Base-by-base conservation (phyloP, 2,329 filamentous ascomycete species). In the Pyrenophora teres region DNA sequence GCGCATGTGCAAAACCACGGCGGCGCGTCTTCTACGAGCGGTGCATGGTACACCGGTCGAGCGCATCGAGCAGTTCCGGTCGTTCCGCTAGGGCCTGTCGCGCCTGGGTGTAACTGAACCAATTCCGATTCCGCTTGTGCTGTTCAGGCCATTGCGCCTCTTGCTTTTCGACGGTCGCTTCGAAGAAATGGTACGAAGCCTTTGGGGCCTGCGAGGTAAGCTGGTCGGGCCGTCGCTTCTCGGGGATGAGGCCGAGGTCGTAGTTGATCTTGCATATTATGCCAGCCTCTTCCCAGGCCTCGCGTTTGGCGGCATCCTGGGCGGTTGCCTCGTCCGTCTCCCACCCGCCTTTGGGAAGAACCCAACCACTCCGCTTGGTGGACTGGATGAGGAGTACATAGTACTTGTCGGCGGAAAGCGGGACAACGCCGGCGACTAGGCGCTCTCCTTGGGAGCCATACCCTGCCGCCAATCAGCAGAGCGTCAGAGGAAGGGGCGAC, bases 271-370 rank as follows among this genome's bases (percentile, higher is more conserved):
- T 87, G 75, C 93, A 89, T 66, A 89, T 81, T 68, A 97, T 95
- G 67, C 94, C 94, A 36, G 92, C 94, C 78, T 97, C 94, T 78
- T 97, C 94, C 94, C 94, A 97, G 55, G 94, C 94, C 76, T 99
- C 94, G 63, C 94, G 81, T 80, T 80, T 88, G 42, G 85, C 85
- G 49, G 94, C 94, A 50, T 94, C 90, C 72, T 93, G 84, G 56
- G 88, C 85, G 58, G 90, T 94, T 56, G 87, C 84, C 77, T 99
- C 94, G 75, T 99, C 94, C 30, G 86, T 88, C 76, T 99, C 94
- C 92, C 94, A 99, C 54, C 94, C 94, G 70, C 94, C 94, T 75
- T 99, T 99, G 54, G 94, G 94, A 52, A 99, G 82, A 37, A 99
- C 94, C 94, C 94, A 99, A 67, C 90, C 90, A 74, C 90, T 90